Percentiles rank a stretch among this genome's conserved stretches.
Evolutionary conservation across 2,329 filamentous ascomycete species (phyloP).

Genomic region (Chaetoscypha palmicola): DNA sequence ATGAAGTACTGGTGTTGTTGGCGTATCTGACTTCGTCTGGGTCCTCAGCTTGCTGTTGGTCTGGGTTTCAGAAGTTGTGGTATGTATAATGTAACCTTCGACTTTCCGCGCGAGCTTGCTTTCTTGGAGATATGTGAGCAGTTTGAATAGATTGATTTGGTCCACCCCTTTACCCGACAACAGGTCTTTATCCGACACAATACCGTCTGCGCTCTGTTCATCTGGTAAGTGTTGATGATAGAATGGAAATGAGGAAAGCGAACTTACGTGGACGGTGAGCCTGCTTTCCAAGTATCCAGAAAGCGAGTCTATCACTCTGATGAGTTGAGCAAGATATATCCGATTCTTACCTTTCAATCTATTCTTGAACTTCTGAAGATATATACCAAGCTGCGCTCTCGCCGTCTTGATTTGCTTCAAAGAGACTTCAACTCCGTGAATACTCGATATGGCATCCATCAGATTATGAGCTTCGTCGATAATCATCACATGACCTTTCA

Average conservation of each 20-base stretch:
- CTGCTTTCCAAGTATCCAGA: conserved; percentile 58
- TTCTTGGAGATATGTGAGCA: conserved; percentile 80
- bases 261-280: conserved; percentile 39
- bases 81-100: conserved; percentile 71
- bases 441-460: conserved; percentile 86
- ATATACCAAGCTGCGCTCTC: conserved; percentile 68
- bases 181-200: conserved; percentile 63
- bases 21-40: conserved; percentile 10
- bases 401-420: conserved; percentile 66
- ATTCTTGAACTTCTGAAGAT: conserved; percentile 82
- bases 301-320: conserved; percentile 75
- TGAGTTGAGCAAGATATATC: conserved; percentile 82
- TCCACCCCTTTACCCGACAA: conserved; percentile 82
- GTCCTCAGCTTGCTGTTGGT: conserved; percentile 9
- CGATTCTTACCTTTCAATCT: conserved; percentile 85
- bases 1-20: conserved; percentile 30
- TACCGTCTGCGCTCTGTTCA: conserved; percentile 49
- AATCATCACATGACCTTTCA: conserved; percentile 86
- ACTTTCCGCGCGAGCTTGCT: conserved; percentile 93
- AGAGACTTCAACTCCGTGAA: conserved; percentile 72
- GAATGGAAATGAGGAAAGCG: background rate
- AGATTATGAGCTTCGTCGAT: conserved; percentile 97
- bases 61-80: conserved; percentile 21
- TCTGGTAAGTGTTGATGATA: conserved; percentile 17
- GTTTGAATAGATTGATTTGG: conserved; percentile 88